Conservation (phyloP, 2,329 filamentous ascomycete species). For the Stachybotrys chlorohalonatus region DNA sequence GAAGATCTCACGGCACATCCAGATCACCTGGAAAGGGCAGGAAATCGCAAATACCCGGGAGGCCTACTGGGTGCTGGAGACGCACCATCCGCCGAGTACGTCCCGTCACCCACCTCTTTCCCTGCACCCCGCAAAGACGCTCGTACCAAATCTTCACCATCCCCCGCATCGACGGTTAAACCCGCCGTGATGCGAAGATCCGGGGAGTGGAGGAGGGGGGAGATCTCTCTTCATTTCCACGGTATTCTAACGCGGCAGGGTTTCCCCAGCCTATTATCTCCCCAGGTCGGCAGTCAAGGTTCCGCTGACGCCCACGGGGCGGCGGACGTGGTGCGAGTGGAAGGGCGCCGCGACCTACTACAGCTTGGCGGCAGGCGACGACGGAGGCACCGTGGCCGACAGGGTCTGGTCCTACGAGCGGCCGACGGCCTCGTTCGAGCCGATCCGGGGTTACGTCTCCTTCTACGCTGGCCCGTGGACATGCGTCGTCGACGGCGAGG, state of each 20-base stretch:
- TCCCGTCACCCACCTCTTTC: not conserved
- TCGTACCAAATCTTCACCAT: not conserved
- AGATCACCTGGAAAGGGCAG: constrained; percentile 45
- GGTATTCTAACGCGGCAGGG: too few relatives aligned
- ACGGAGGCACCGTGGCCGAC: constrained; percentile 32
- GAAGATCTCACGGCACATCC: constrained; percentile 41
- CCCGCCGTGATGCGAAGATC: too few relatives aligned
- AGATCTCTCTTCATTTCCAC: too few relatives aligned
- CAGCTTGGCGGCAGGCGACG: constrained; percentile 29
- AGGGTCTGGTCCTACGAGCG: constrained; percentile 51
- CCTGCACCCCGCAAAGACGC: not conserved
- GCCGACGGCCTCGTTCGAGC: constrained; percentile 41
- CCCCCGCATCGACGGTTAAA: not conserved
- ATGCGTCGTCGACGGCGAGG: constrained; percentile 53
- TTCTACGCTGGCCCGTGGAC: constrained; percentile 55
- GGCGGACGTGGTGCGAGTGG: constrained; percentile 47
- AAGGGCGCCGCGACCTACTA: constrained; percentile 54
- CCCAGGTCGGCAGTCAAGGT: constrained; percentile 39
- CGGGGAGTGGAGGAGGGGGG: too few relatives aligned
- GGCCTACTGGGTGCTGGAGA: constrained; percentile 54
- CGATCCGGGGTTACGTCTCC: constrained; percentile 45
- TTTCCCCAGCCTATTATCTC: constrained; percentile 47
- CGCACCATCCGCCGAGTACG: constrained; percentile 51
- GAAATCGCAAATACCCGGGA: constrained; percentile 49
- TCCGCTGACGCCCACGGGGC: constrained; percentile 34